A percentile compares a stretch with the other conserved stretches of the same genome.
phyloP scores from a whole-genome alignment of 2,329 filamentous ascomycete genomes.

The Hypoxylon sp. region DNA sequence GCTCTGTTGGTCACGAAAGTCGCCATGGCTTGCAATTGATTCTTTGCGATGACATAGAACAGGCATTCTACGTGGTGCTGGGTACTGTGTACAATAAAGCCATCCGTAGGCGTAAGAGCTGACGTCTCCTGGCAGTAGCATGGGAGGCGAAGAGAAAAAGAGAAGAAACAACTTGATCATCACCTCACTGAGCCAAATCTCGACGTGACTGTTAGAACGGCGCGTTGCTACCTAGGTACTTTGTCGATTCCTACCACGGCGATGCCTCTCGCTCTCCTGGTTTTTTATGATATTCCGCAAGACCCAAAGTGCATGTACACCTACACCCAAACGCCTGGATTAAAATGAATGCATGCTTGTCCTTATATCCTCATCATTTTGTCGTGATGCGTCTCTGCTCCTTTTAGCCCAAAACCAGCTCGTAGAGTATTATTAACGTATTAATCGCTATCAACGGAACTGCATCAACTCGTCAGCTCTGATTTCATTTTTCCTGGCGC shows the following conservation, averaged over 20 bases:
- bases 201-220: too few species aligned
- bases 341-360: constrained; percentile 25
- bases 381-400: constrained; percentile 1
- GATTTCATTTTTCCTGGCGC: too few species aligned
- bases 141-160: constrained; percentile 6
- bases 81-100: constrained; percentile 28
- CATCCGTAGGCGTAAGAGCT: constrained; percentile 8
- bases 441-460: constrained; percentile 88
- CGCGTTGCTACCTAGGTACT: neutral
- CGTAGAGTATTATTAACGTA: constrained; percentile 82
- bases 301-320: constrained; percentile 25
- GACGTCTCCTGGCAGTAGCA: neutral
- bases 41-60: constrained; percentile 11
- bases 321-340: constrained; percentile 33
- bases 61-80: constrained; percentile 16
- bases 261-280: neutral
- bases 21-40: too few species aligned
- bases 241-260: constrained; percentile 5
- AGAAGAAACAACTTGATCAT: constrained; percentile 13
- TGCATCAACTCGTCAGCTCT: too few species aligned
- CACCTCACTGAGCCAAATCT: too few species aligned
- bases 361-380: constrained; percentile 23
- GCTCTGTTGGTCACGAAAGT: too few species aligned
- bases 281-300: constrained; percentile 15
- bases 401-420: constrained; percentile 74